phyloP scores from a whole-genome alignment of 129 eudicot species.

The Flaveria brownii region DNA sequence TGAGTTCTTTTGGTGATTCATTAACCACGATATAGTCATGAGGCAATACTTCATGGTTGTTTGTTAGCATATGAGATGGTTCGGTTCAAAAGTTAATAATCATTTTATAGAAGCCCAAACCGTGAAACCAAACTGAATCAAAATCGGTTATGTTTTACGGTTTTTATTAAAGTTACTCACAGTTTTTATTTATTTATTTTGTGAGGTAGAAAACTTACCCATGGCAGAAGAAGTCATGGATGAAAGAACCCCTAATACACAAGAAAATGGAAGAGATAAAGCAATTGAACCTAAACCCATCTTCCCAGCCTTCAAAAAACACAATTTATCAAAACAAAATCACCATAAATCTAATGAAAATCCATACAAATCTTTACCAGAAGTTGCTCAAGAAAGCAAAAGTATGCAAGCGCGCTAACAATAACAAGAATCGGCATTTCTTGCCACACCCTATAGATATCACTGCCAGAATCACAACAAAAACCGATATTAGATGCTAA shows the following conservation, averaged over 20 bases:
- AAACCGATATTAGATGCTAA: slow-evolving; percentile 1
- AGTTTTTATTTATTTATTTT: neutral
- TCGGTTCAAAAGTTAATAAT: too few species aligned
- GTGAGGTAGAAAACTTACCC: slow-evolving; percentile 51
- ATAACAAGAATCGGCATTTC: slow-evolving; percentile 88
- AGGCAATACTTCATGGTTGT: too few species aligned
- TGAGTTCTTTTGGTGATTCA: too few species aligned
- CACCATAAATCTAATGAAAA: neutral
- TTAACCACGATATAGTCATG: too few species aligned
- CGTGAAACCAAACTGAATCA: too few species aligned
- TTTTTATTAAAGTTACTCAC: too few species aligned
- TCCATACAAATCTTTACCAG: slow-evolving; percentile 51
- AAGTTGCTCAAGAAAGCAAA: slow-evolving; percentile 94
- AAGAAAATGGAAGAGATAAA: slow-evolving; percentile 86
- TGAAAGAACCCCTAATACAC: slow-evolving; percentile 73
- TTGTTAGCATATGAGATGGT: too few species aligned
- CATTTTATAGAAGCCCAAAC: too few species aligned
- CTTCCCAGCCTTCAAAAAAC: slow-evolving; percentile 59
- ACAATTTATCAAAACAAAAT: slow-evolving; percentile 5
- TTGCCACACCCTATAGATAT: slow-evolving; percentile 76
- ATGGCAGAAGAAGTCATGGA: slow-evolving; percentile 80
- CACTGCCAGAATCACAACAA: slow-evolving; percentile 29
- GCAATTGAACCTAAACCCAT: slow-evolving; percentile 79
- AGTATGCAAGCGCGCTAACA: slow-evolving; percentile 94
- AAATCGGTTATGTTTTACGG: too few species aligned